These are phyloP conservation scores for Scheffersomyces cryptocercus DNA, from an alignment of 1,139 yeast species.

Conservation along the genomic window DNA sequence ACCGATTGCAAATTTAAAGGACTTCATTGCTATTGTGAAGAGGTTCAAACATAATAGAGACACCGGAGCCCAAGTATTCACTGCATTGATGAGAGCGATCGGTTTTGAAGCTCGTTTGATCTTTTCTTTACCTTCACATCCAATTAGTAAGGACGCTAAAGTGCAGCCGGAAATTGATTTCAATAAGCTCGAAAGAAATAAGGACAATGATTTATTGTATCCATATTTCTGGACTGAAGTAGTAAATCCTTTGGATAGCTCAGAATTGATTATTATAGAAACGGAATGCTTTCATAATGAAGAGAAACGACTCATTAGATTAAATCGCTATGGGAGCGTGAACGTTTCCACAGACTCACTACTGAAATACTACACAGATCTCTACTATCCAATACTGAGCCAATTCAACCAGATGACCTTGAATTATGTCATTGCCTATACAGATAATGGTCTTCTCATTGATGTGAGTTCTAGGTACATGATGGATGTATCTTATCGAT, in stretches of 20 bases:
- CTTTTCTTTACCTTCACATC: conserved; percentile 35
- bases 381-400: conserved; percentile 24
- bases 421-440: conserved; percentile 33
- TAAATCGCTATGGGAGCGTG: conserved; percentile 15
- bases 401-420: conserved; percentile 35
- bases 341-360: conserved; percentile 1
- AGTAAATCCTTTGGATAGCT: conserved; percentile 30
- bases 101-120: conserved; percentile 37
- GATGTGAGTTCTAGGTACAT: conserved; percentile 40
- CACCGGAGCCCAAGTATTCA: conserved; percentile 38
- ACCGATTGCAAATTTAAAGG: conserved; percentile 13
- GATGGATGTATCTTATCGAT: conserved; percentile 34
- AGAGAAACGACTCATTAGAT: conserved; percentile 24
- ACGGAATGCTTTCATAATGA: conserved; percentile 35
- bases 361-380: conserved; percentile 14
- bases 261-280: conserved; percentile 32
- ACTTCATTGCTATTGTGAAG: conserved; percentile 20
- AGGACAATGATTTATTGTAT: conserved; percentile 37
- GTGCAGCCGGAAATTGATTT: conserved; percentile 28
- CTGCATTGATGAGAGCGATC: conserved; percentile 29
- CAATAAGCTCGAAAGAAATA: conserved; percentile 22
- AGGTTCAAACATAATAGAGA: conserved; percentile 37
- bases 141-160: conserved; percentile 13
- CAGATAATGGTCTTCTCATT: conserved; percentile 17
- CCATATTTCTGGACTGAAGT: conserved; percentile 46